These are phyloP conservation scores for Paecilomyces variotii DNA, from an alignment of 2,329 filamentous ascomycete genomes.

Conservation along the genomic window DNA sequence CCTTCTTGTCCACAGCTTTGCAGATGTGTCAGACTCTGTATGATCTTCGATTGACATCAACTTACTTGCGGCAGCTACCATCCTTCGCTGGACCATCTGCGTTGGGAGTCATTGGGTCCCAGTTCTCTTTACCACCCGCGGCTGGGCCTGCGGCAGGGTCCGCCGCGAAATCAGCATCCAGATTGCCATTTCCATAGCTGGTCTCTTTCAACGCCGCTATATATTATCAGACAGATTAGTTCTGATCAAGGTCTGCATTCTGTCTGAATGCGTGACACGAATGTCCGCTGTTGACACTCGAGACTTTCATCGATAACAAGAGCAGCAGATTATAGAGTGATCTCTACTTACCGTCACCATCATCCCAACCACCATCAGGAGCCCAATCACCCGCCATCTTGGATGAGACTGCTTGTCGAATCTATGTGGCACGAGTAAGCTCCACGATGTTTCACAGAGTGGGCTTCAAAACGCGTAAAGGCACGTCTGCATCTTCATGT, in stretches of 20 bases:
- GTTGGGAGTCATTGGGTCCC: conserved; percentile 1
- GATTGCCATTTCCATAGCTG: background rate
- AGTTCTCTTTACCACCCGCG: conserved; percentile 7
- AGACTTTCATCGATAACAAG: background rate
- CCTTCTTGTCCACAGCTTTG: conserved; percentile 27
- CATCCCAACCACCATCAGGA: conserved; percentile 4
- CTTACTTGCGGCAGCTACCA: conserved; percentile 30
- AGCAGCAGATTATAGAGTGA: background rate
- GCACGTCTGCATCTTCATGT: background rate
- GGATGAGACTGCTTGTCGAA: background rate
- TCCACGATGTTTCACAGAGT: background rate
- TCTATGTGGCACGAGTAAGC: background rate
- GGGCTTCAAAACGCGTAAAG: background rate
- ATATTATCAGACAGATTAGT: background rate
- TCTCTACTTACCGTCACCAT: conserved; percentile 1
- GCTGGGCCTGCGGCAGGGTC: background rate
- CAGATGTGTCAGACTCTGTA: conserved; percentile 6
- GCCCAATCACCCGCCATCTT: conserved; percentile 2
- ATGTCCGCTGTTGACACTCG: background rate
- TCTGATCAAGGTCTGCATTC: background rate
- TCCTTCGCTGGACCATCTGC: conserved; percentile 11
- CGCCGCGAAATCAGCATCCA: background rate
- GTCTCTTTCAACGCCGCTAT: background rate
- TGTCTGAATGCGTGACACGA: background rate
- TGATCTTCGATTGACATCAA: conserved; percentile 3